Evolutionary conservation across 768 basidiomycete species (phyloP), one percentile per base, ranked within the genome.

Genomic region (Rhodotorula kratochvilovae): DNA sequence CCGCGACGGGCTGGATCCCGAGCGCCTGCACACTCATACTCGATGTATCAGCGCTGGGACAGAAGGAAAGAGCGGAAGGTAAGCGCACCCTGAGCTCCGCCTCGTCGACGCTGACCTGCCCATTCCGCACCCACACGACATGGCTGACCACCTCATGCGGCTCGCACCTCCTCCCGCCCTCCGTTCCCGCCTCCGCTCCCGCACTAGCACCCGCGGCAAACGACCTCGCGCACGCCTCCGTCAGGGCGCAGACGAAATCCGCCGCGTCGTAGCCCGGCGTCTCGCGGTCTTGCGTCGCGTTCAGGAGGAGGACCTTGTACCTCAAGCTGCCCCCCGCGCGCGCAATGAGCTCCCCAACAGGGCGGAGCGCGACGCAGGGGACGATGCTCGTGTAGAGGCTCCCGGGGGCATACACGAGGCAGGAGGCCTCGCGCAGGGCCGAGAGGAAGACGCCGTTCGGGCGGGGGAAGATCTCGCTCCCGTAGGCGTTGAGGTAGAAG

Each of bases 331-430:
- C 51, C 12, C 10, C 25, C 2, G 13, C 3, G 13, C 55, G 54
- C 29, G 64, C 31, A 36, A 77, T 72, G 53, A 71, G 60, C 23
- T 42, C 23, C 23, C 72, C 76, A 56, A 77, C 66, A n/a, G 68
- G 71, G 10, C 65, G 68, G 5, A 77, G 70, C 2, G 68, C 65
- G n/a, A 77, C 66, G 35, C 75, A 75, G 21, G 76, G 76, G 21
- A 76, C 57, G 59, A 77, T 71, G 27, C 66, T 69, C 27, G 76
- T 77, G 53, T 71, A 77, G 23, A 77, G 72, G 6, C 72, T 74
- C 7, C 76, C 74, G 39, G 66, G 66, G 8, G 73, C 70, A 50
- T 71, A 74, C 17, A 74, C 46, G 48, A 74, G 60, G 36, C 60
- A 71, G 45, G 7, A 19, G 3, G 64, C 61, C 45, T 56, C n/a